Conservation (phyloP, 1,284 basidiomycete species). For the Boletus austroedulis region DNA sequence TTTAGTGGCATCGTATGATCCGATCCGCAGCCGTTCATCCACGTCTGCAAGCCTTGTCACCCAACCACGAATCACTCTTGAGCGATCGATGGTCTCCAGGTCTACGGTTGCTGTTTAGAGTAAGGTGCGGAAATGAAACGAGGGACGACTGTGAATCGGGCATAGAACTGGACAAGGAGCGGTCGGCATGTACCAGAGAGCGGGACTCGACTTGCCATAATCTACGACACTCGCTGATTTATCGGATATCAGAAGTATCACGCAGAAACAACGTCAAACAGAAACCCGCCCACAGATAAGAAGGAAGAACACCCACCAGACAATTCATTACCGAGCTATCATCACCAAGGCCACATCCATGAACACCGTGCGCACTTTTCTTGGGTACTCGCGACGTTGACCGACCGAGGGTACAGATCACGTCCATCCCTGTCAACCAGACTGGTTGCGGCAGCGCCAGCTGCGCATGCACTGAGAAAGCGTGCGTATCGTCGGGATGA, state of each 20-base stretch:
- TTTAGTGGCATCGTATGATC: too few species aligned
- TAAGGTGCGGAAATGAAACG: too few species aligned
- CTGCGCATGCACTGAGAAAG: not conserved
- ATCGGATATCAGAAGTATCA: too few species aligned
- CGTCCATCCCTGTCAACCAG: conserved; percentile 1
- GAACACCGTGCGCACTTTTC: conserved; percentile 5
- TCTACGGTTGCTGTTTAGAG: too few species aligned
- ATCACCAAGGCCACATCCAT: conserved; percentile 3
- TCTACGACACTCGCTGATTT: not conserved
- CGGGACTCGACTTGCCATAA: not conserved
- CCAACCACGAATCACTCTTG: too few species aligned
- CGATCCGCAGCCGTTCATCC: too few species aligned
- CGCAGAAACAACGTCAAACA: conserved; percentile 5
- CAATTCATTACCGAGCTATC: not conserved
- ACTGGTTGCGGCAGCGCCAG: not conserved
- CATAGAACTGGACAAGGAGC: too few species aligned
- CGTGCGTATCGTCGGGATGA: not conserved
- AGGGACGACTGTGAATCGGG: too few species aligned
- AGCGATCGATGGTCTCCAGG: too few species aligned
- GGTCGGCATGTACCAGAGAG: too few species aligned
- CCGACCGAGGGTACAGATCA: not conserved
- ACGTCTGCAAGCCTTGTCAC: too few species aligned
- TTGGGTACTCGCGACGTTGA: not conserved
- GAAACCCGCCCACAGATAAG: not conserved
- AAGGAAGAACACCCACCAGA: not conserved